These are phyloP conservation scores for Biancaea sappan DNA, from an alignment of 306 rosid genomes.

Conservation along the genomic window DNA sequence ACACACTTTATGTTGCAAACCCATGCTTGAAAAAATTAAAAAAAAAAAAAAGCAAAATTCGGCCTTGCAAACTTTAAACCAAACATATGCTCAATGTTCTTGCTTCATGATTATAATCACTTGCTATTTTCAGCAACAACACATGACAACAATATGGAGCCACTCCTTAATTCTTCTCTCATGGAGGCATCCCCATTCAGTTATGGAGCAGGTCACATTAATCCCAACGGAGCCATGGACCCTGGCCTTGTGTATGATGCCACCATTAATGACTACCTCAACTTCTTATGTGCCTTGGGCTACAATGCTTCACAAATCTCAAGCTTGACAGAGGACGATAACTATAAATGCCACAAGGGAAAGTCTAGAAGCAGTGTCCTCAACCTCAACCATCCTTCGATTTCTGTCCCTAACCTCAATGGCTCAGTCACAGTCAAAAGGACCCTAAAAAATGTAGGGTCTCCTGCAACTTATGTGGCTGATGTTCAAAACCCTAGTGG, in stretches of 20 bases:
- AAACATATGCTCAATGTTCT: too few relatives aligned
- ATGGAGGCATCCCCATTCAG: constrained; percentile 69
- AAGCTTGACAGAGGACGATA: constrained; percentile 42
- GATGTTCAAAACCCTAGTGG: constrained; percentile 55
- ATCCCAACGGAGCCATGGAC: constrained; percentile 77
- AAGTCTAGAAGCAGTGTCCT: constrained; percentile 40
- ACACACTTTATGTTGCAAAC: too few relatives aligned
- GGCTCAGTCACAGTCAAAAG: constrained; percentile 56
- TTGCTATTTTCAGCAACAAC: constrained; percentile 57
- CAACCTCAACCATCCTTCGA: constrained; percentile 83
- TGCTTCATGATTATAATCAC: background rate
- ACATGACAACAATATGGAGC: constrained; percentile 55
- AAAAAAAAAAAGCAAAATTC: too few relatives aligned
- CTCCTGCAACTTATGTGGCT: constrained; percentile 61
- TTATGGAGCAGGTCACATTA: constrained; percentile 85
- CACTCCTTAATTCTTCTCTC: constrained; percentile 60
- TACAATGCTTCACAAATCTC: constrained; percentile 58
- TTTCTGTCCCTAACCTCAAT: constrained; percentile 69
- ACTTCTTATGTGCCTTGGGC: constrained; percentile 69
- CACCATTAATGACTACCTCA: constrained; percentile 58
- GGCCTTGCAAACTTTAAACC: too few relatives aligned
- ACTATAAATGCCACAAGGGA: constrained; percentile 48
- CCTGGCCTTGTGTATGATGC: constrained; percentile 89
- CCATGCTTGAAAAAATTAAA: too few relatives aligned
- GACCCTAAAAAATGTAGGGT: constrained; percentile 75